phyloP scores from a whole-genome alignment of 352 stramenopile genomes.

The Phytophthora quininea region DNA sequence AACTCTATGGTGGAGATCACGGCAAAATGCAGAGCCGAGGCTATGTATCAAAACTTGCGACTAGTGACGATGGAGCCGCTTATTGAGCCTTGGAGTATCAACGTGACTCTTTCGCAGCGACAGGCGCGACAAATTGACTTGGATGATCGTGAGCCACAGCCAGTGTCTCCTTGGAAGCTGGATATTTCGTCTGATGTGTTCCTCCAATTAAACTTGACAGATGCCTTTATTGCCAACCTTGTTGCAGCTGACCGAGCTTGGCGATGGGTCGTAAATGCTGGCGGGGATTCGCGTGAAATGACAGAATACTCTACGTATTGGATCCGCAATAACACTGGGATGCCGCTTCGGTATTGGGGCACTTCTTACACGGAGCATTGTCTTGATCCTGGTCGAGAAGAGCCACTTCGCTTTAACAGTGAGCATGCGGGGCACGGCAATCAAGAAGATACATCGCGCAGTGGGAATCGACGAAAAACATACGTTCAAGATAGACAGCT shows the following conservation, averaged over 20 bases:
- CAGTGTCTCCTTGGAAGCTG: conserved; percentile 53
- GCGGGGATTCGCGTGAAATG: conserved; percentile 71
- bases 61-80: conserved; percentile 82
- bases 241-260: conserved; percentile 78
- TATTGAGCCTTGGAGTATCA: conserved; percentile 79
- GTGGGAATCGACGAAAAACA: conserved; percentile 22
- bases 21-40: conserved; percentile 58
- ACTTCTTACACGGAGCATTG: conserved; percentile 57
- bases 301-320: conserved; percentile 87
- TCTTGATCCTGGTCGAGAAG: conserved; percentile 59
- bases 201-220: conserved; percentile 82
- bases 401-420: conserved; percentile 65
- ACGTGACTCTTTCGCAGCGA: conserved; percentile 45
- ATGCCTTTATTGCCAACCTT: conserved; percentile 82
- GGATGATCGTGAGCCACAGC: conserved; percentile 25
- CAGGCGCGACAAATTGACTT: conserved; percentile 13
- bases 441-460: conserved; percentile 15
- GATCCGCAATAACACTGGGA: conserved; percentile 87
- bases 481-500: conserved; percentile 50
- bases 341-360: conserved; percentile 80
- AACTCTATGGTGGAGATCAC: conserved; percentile 42
- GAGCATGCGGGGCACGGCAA: conserved; percentile 6
- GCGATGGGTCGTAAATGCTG: conserved; percentile 78
- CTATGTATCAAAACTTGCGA: conserved; percentile 87
- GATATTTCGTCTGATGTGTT: conserved; percentile 65